Evolutionary conservation across 2,329 filamentous ascomycete genomes (phyloP), one percentile per base, ranked within the genome.

Genomic region (Cercospora berteroae): DNA sequence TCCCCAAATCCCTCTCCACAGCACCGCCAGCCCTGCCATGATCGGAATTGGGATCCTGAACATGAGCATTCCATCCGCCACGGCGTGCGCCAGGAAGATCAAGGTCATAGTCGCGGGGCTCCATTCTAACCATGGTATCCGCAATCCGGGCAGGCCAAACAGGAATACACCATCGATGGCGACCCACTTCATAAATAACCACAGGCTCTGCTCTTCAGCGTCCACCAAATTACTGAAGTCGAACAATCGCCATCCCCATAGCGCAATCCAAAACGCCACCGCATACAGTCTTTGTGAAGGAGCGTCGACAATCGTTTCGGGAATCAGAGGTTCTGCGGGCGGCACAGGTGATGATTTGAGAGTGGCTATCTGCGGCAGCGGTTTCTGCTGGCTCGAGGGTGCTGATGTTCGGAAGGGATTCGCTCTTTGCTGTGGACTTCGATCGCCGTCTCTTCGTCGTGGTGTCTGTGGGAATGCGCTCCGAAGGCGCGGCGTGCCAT

Each of bases 111-210:
- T 89, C 39, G 87, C 85, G 75, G 92, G 91, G 52, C 92, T 92
- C 83, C 94, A 92, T 82, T 98, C 93, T 67, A 99, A 84, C 96
- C 95, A 99, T 67, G 95, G 95, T 85, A 99, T 97, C 78, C 92
- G 88, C 74, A 99, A 80, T 72, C 91, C 87, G 18, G 96, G 94
- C 63, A 99, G 82, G 7, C 91, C 91, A 78, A 96, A 97, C 70
- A 98, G 84, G 78, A 94, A 97, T 25, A 90, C 80, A 68, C 91
- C 90, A 81, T 99, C 95, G 70, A 99, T 87, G 66, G 89, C 84
- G 70, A 92, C 87, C 95, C 95, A 99, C 86, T 98, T 99, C 76
- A 96, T 82, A 77, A 97, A 97, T 59, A 94, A 85, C 86, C 89
- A 91, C 69, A 95, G 89, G n/a, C 94, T 96, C 75, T 93, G 90